Evolutionary conservation across 2,329 filamentous ascomycete species (phyloP).

Genomic region (Taxawa tesnikishii): DNA sequence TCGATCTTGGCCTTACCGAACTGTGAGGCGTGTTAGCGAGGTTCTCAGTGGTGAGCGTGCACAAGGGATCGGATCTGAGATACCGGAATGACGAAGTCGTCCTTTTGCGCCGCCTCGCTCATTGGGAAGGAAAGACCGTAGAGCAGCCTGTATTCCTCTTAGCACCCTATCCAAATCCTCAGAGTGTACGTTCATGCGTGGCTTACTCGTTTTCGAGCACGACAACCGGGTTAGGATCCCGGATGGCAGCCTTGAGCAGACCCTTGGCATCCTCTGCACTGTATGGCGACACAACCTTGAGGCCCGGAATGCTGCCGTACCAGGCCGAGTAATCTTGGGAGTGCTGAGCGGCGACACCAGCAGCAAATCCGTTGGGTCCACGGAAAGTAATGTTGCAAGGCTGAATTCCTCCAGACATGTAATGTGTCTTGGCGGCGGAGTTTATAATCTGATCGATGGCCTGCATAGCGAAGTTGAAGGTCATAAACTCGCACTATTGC

Average conservation of each 20-base stretch:
- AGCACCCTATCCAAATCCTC: background rate
- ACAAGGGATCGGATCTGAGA: conserved; percentile 8
- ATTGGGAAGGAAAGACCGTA: conserved; percentile 95
- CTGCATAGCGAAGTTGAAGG: conserved; percentile 99
- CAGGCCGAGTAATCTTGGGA: conserved; percentile 97
- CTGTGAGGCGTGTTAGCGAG: conserved; percentile 15
- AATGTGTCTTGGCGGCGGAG: conserved; percentile 96
- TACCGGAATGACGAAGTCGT: conserved; percentile 85
- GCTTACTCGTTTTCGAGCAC: conserved; percentile 42
- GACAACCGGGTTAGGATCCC: conserved; percentile 93
- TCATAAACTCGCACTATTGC: conserved; percentile 94
- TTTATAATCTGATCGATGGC: conserved; percentile 99
- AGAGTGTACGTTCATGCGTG: too few species aligned
- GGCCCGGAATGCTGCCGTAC: conserved; percentile 95
- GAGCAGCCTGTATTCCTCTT: conserved; percentile 41
- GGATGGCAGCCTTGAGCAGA: conserved; percentile 91
- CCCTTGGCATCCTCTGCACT: conserved; percentile 97
- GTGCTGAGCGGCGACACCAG: conserved; percentile 94
- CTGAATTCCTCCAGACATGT: conserved; percentile 99
- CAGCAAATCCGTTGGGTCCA: conserved; percentile 93
- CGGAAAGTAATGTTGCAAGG: conserved; percentile 99
- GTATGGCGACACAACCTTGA: conserved; percentile 96
- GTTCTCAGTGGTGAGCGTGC: conserved; percentile 3
- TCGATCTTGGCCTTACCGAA: conserved; percentile 99
- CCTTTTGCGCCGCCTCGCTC: conserved; percentile 90